phyloP scores from a whole-genome alignment of 75 land plant species.

The Pinus tabuliformis region DNA sequence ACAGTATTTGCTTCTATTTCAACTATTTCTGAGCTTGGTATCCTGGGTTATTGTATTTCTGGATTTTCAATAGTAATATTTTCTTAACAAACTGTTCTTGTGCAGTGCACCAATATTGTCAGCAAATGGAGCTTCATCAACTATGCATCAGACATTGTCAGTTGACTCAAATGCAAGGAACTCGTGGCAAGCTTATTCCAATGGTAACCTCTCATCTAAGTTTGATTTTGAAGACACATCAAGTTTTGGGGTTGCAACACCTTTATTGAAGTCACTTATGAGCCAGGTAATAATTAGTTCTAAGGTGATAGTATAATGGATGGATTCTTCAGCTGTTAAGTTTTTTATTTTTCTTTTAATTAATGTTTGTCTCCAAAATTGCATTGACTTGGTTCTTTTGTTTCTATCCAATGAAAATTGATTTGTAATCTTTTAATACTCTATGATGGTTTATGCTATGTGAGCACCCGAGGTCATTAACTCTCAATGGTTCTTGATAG shows the following conservation, averaged over 20 bases:
- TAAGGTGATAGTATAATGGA: not conserved
- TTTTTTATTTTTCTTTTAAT: too few species aligned
- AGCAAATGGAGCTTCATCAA: constrained; percentile 47
- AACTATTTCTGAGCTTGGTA: too few species aligned
- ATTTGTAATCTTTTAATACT: not conserved
- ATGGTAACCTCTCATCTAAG: constrained; percentile 60
- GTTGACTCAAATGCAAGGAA: constrained; percentile 47
- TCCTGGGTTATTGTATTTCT: not conserved
- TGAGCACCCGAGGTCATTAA: not conserved
- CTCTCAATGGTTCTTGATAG: constrained; percentile 31
- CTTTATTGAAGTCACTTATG: constrained; percentile 90
- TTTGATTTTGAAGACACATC: constrained; percentile 62
- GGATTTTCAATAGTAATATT: not conserved
- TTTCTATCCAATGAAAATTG: not conserved
- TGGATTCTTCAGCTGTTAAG: not conserved
- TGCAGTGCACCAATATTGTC: constrained; percentile 84
- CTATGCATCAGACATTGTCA: constrained; percentile 17
- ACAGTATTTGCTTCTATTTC: too few species aligned
- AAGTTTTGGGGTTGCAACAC: constrained; percentile 75
- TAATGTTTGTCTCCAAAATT: not conserved
- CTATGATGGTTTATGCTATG: not conserved
- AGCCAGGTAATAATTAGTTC: constrained; percentile 51
- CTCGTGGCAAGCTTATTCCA: constrained; percentile 58
- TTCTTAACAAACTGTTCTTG: not conserved
- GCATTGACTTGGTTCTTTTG: not conserved